A percentile compares a stretch with the other conserved stretches of the same genome.
These are phyloP conservation scores for Boletus rubroflammeus DNA, from an alignment of 768 basidiomycete species.

Conservation along the genomic window DNA sequence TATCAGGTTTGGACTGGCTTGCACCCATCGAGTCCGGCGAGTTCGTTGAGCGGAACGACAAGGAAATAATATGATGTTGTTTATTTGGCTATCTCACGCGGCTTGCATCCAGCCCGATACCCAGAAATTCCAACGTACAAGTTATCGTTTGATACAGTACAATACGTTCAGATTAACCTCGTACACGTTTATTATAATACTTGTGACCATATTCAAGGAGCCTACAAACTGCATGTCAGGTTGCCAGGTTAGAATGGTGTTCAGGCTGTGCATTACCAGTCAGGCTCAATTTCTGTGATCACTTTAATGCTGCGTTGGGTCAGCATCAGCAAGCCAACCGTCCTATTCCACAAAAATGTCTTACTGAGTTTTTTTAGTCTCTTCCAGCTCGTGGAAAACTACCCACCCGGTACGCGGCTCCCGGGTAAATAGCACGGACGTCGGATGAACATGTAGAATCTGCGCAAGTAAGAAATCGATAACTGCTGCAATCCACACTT, in stretches of 20 bases:
- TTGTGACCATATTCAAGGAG: slow-evolving; percentile 50
- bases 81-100: slow-evolving; percentile 13
- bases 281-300: slow-evolving; percentile 90
- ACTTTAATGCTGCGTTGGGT: slow-evolving; percentile 68
- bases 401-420: slow-evolving; percentile 92
- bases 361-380: slow-evolving; percentile 92
- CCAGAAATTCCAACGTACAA: background rate
- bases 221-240: slow-evolving; percentile 29
- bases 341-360: slow-evolving; percentile 22
- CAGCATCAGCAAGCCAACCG: slow-evolving; percentile 9
- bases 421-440: slow-evolving; percentile 89
- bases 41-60: background rate
- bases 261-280: slow-evolving; percentile 58
- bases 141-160: background rate
- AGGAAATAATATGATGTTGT: background rate
- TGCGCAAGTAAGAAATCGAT: slow-evolving; percentile 29
- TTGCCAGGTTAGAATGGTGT: background rate
- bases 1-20: slow-evolving; percentile 57
- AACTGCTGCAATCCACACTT: slow-evolving; percentile 19
- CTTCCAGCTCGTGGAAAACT: slow-evolving; percentile 92
- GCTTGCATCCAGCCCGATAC: background rate
- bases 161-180: background rate
- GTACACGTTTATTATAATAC: slow-evolving; percentile 34
- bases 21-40: slow-evolving; percentile 53
- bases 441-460: slow-evolving; percentile 89